A percentile compares a stretch with the other conserved stretches of the same genome.
Conservation (phyloP, 2,329 filamentous ascomycete genomes). For the Cercospora sp. region DNA sequence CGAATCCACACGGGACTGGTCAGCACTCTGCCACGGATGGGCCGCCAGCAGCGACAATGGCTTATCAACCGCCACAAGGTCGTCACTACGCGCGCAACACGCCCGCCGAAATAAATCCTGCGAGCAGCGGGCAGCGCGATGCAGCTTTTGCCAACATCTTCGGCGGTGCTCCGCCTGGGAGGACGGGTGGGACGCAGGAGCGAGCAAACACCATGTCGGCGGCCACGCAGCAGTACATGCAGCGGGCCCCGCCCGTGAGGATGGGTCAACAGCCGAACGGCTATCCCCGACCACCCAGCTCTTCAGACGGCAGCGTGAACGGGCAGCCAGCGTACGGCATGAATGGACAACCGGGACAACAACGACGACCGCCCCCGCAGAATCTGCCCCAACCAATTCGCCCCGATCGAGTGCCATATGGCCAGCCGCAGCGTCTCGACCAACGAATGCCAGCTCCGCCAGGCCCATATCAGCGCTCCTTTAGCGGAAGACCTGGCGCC, state of each 20-base stretch:
- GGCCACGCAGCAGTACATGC: conserved; percentile 52
- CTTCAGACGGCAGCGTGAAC: conserved; percentile 32
- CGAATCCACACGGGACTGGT: conserved; percentile 2
- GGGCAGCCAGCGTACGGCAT: conserved; percentile 27
- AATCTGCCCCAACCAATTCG: conserved; percentile 61
- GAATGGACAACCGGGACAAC: conserved; percentile 42
- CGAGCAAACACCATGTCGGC: conserved; percentile 69
- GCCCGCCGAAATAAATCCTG: conserved; percentile 15
- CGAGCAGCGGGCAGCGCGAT: conserved; percentile 59
- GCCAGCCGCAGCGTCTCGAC: conserved; percentile 70
- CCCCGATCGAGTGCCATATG: conserved; percentile 68
- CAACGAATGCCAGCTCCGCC: conserved; percentile 54
- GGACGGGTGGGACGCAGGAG: conserved; percentile 47
- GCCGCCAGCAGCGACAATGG: conserved; percentile 48
- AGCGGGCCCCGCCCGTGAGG: conserved; percentile 62
- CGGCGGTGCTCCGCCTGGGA: conserved; percentile 70
- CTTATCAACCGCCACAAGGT: conserved; percentile 63
- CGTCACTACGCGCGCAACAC: conserved; percentile 13
- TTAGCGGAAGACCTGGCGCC: conserved; percentile 36
- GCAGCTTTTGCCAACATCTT: conserved; percentile 96
- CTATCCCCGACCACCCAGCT: conserved; percentile 38
- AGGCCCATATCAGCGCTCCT: conserved; percentile 46
- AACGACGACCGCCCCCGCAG: conserved; percentile 45
- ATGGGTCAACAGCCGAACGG: conserved; percentile 41
- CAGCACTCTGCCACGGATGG: conserved; percentile 24